These are phyloP conservation scores for Dryadomyces sulphureus DNA, from an alignment of 2,329 filamentous ascomycete genomes.

Conservation along the genomic window DNA sequence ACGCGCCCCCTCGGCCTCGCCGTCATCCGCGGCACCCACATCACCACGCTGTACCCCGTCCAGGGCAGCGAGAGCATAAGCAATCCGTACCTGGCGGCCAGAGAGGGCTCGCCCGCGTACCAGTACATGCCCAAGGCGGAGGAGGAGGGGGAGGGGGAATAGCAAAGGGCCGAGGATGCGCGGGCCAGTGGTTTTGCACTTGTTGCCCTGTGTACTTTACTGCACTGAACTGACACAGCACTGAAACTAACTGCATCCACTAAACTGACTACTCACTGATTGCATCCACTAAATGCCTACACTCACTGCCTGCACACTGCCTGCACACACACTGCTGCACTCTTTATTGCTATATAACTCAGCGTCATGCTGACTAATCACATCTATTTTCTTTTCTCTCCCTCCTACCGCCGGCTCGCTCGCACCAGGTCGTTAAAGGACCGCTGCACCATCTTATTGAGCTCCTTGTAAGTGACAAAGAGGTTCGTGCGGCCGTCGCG, in stretches of 20 bases:
- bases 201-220: too few relatives aligned
- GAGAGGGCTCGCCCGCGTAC: constrained; percentile 25
- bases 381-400: too few relatives aligned
- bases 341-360: too few relatives aligned
- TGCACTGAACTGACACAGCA: too few relatives aligned
- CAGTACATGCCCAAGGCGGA: constrained; percentile 10
- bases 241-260: too few relatives aligned
- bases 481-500: constrained; percentile 84
- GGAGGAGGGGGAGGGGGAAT: constrained; percentile 4
- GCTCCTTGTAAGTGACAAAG: constrained; percentile 77
- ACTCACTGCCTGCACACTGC: too few relatives aligned
- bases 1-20: constrained; percentile 71
- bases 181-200: too few relatives aligned
- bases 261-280: neutral
- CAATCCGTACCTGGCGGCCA: constrained; percentile 78
- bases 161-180: neutral
- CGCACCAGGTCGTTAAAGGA: constrained; percentile 46
- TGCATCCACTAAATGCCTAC: too few relatives aligned
- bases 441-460: constrained; percentile 50
- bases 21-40: constrained; percentile 79
- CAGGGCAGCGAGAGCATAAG: constrained; percentile 93
- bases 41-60: constrained; percentile 82
- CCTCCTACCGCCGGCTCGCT: constrained; percentile 7
- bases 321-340: too few relatives aligned
- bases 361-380: too few relatives aligned